Evolutionary conservation across 306 rosid genomes (phyloP), one percentile per base, ranked within the genome.

Genomic region (Boehmeria nivea): DNA sequence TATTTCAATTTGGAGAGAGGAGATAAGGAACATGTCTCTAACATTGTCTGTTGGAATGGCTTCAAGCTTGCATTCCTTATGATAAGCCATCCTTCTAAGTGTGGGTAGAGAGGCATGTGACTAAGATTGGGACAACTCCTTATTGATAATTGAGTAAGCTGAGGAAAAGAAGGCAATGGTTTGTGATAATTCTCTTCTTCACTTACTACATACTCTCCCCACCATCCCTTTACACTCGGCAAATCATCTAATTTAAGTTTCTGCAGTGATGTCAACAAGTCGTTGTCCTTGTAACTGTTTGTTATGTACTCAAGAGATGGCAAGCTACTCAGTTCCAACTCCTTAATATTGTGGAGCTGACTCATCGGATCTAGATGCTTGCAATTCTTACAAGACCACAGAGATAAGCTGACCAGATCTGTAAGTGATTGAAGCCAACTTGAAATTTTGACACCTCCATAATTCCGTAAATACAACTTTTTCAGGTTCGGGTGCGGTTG

Each of bases 191-290:
- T 18, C 6, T 36, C 45, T 8, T 12, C 45, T 5, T 38, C 61
- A 40, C 16, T 4, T 20, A 6, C 21, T n/a, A 8, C 47, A 11
- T 24, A 16, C 8, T 36, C 45, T 51, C 47, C 43, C 71, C 63
- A 54, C 71, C 71, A 65, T 22, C 71, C 71, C 42, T 47, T 54
- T 4, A 65, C 33, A 12, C 54, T 65, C 12, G 38, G 22, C 40
- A 46, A 18, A 0, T 7, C 34, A 0, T 0, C 0, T 18, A 65
- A 6, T 0, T 0, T 0, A 0, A 65, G 40, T 0, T 0, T 1
- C 1, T 56, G 20, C 2, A 65, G 18, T 0, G 57, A 54, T 6
- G 48, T 57, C 21, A 64, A 37, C 11, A 21, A 21, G 4, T 24
- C 14, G 3, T 15, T 1, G 16, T n/a, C 13, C 23, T 8, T 44